Base-by-base conservation (phyloP, 495 filamentous ascomycete genomes). In the Articulospora tetracladia region DNA sequence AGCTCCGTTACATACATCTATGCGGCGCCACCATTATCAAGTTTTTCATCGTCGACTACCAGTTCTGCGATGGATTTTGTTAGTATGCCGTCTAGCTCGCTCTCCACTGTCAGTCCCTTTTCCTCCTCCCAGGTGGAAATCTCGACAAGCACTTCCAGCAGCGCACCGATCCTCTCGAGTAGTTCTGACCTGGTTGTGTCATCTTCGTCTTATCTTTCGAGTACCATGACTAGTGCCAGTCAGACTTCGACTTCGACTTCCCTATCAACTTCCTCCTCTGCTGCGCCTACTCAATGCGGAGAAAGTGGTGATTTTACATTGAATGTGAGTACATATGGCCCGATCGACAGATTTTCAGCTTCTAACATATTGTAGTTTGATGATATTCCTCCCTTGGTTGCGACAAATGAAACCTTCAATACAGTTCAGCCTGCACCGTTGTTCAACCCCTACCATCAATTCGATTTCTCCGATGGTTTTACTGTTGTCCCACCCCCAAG, bases 381-480 rank as follows among this genome's bases (percentile, higher is more conserved):
- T 59, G 67, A 69, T 27, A 65, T 67, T 24, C 67, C 67, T n/a
- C 59, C 59, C 1, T 61, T 67, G 24, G 32, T 30, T 19, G 50
- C 60, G 30, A 24, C 32, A 26, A 54, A 62, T 32, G 32, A 55
- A 27, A 27, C 55, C 8, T 22, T 39, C 13, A 53, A 59, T 44
- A 54, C 44, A 10, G 54, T 59, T 47, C 20, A 53, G 22, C 64
- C 67, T 25, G 47, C 23, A 30, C 67, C 67, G 15, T 25, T 67
- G 10, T 65, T 67, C 56, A 67, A 55, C 28, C 67, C 67, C 1
- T 69, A 69, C 52, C 61, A 69, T 32, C 61, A 69, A 55, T 69
- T 69, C 34, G 62, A 58, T 23, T 69, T 67, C 36, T 67, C 67
- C 10, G 58, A 65, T 51, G 67, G 67, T n/a, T 69, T 65, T 25